Evolutionary conservation across 2,329 filamentous ascomycete genomes (phyloP), one percentile per base, ranked within the genome.

Genomic region (Ramularia endophylla): DNA sequence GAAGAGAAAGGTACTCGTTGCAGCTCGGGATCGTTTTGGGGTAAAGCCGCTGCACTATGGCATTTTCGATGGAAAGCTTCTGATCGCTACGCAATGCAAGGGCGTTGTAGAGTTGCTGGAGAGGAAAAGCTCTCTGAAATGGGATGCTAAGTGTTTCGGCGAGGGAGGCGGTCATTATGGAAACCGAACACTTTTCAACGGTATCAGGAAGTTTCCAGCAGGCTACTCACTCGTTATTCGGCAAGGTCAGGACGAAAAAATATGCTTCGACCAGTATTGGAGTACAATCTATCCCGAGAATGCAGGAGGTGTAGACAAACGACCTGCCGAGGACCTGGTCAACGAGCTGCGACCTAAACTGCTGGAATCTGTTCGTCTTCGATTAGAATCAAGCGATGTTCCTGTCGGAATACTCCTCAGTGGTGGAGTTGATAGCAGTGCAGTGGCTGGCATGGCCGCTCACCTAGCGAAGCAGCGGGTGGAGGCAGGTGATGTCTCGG

Each of bases 351-450:
- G 74, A 5, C 58, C 73, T 32, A 64, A 64, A 2, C 51, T 80
- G 9, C 53, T 77, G 1, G 73, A 79, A 22, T 65, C 75, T 0
- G 62, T 79, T 8, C 66, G 66, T n/a, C 48, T 76, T 13, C 69
- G 76, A 4, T 60, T 80, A 8, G 65, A 70, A 12, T 75, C 76
- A 1, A 25, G 6, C 6, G 77, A 80, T 53, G 77, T 79, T 0
- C 73, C 74, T 0, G 64, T 80, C 3, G 77, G 73, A 2, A 62
- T 80, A 38, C 79, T 75, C 42, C 60, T 80, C 0, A 73, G 67
- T 16, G 76, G 77, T 4, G 77, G 77, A 1, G 69, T 80, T 36
- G 76, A 80, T 53, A 77, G 73, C 0, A 78, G 75, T 0, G 65
- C 69, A 2, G 59, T 80, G 16, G 75, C 75, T 6, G 76, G 77